Percentiles rank a stretch among this genome's conserved stretches.
phyloP scores from a whole-genome alignment of 2,329 filamentous ascomycete species.

The Lachnellula hyalina region DNA sequence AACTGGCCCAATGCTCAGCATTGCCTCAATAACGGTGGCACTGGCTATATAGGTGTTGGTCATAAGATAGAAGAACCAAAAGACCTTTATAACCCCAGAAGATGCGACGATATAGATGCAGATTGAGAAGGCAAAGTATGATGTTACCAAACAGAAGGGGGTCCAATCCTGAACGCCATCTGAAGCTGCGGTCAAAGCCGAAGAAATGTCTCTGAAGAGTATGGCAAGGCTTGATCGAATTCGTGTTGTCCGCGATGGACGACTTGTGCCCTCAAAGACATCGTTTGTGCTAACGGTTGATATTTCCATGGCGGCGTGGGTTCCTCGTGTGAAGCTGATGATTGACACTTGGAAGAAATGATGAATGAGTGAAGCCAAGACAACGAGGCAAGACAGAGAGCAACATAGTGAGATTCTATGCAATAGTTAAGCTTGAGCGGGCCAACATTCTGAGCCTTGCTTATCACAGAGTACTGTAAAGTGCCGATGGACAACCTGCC shows the following conservation, averaged over 20 bases:
- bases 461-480: no score
- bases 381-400: no score
- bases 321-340: background rate
- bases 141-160: constrained; percentile 36
- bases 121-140: constrained; percentile 38
- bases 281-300: background rate
- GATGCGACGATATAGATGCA: constrained; percentile 38
- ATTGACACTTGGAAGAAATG: background rate
- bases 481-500: no score
- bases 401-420: background rate
- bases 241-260: background rate
- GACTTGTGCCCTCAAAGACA: background rate
- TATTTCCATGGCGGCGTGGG: background rate
- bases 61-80: constrained; percentile 40
- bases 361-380: background rate
- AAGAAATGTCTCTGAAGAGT: background rate
- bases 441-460: background rate
- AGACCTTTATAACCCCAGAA: constrained; percentile 33
- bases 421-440: background rate
- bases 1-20: constrained; percentile 35
- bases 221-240: background rate
- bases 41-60: constrained; percentile 41
- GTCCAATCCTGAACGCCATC: constrained; percentile 35
- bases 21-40: constrained; percentile 37
- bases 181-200: constrained; percentile 1